Evolutionary conservation across 768 basidiomycete genomes (phyloP), one percentile per base, ranked within the genome.

Genomic region (Gyrodon lividus): DNA sequence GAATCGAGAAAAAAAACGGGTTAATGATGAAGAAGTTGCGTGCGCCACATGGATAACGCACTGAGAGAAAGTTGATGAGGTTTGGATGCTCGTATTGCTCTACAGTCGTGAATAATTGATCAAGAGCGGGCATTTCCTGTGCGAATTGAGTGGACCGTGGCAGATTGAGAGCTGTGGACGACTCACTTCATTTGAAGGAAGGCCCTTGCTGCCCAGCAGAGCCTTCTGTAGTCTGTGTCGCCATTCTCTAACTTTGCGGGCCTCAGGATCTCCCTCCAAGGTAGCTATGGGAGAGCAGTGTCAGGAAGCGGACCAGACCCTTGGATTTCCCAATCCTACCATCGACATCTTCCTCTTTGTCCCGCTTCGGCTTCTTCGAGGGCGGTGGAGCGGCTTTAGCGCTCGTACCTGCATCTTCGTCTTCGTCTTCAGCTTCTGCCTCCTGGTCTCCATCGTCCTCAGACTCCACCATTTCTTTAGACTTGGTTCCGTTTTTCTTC

Each of bases 181-280:
- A 71, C 77, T 47, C 58, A 90, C 88, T 57, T 84, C 83, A 9
- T 80, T 79, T 59, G 82, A 84, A 5, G 89, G 86, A 7, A 75
- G 56, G 6, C 72, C 71, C 69, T 86, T 86, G 57, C 72, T 79
- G 58, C 84, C 83, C 46, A 95, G 65, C 74, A 93, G 88, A 0
- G 83, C 88, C 68, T 92, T 89, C 71, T 98, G 94, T 2, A 97
- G 78, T 68, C 83, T 88, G 68, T 96, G 92, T 58, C 95, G 78
- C 93, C 94, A 96, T 51, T 90, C 88, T 63, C 89, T 85, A 60
- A 95, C 92, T 67, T 86, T 85, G 48, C 73, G 61, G 20, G 83
- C 87, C 54, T 87, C 86, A 2, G 77, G 77, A 66, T 88, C 84
- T 43, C 67, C 72, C 37, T 73, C 69, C 48, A 83, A 56, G 46